These are phyloP conservation scores for Aureobasidium pullulans DNA, from an alignment of 2,329 filamentous ascomycete species.

Conservation along the genomic window DNA sequence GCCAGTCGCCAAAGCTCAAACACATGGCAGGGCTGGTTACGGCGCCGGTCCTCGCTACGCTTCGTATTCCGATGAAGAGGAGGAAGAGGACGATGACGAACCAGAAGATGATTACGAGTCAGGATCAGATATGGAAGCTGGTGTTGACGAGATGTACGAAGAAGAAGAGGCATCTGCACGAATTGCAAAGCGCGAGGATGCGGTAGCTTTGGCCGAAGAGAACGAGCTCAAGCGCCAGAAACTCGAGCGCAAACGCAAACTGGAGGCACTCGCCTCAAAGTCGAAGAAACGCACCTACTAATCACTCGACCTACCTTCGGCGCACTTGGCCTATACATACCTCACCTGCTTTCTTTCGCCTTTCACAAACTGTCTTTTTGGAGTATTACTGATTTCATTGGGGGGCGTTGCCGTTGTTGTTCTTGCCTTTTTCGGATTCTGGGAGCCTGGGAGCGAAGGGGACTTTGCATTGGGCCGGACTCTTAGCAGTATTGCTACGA, in stretches of 20 bases:
- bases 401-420: neutral
- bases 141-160: conserved; percentile 62
- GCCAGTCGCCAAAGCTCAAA: conserved; percentile 19
- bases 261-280: conserved; percentile 28
- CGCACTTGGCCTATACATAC: neutral
- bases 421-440: neutral
- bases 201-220: conserved; percentile 56
- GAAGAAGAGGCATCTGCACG: conserved; percentile 60
- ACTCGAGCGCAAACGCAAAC: conserved; percentile 41
- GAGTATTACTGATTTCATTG: neutral
- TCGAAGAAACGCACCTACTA: conserved; percentile 22
- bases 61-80: conserved; percentile 32
- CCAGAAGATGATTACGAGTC: conserved; percentile 59
- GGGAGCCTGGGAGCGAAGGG: neutral
- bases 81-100: conserved; percentile 44
- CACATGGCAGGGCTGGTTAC: conserved; percentile 23
- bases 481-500: conserved; percentile 12
- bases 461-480: conserved; percentile 7
- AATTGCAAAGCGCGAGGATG: conserved; percentile 60
- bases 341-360: neutral
- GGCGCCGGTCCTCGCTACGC: conserved; percentile 26
- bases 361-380: neutral
- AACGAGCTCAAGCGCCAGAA: conserved; percentile 56
- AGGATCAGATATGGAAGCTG: conserved; percentile 71
- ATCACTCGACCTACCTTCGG: neutral